Conservation (phyloP, 371 early-diverging fungal species). For the Actinomortierella ambigua region DNA sequence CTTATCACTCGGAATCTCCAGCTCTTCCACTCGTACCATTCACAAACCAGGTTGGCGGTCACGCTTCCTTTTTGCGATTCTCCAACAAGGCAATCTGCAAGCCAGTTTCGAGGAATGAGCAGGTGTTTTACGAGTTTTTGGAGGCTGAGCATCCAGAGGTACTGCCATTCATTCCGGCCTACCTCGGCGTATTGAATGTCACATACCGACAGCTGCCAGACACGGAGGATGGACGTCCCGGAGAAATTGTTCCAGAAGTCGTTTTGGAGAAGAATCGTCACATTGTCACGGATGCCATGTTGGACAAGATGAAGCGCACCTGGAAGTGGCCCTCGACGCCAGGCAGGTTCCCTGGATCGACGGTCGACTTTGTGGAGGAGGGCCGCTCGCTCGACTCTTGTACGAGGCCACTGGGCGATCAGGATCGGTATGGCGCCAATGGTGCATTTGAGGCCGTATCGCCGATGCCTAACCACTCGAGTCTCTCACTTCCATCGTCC, state of each 20-base stretch:
- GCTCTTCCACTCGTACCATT: conserved; percentile 69
- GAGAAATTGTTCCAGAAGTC: conserved; percentile 64
- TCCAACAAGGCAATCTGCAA: conserved; percentile 88
- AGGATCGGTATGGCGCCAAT: conserved; percentile 3
- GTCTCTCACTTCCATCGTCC: conserved; percentile 24
- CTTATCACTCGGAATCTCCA: conserved; percentile 46
- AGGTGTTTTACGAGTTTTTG: conserved; percentile 87
- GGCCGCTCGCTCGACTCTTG: conserved; percentile 31
- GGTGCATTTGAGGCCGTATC: conserved; percentile 16
- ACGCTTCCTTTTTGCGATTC: conserved; percentile 84
- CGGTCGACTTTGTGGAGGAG: conserved; percentile 43
- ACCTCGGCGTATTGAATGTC: conserved; percentile 93
- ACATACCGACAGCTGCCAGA: conserved; percentile 64
- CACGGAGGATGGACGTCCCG: conserved; percentile 38
- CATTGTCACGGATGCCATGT: conserved; percentile 71
- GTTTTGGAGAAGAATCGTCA: conserved; percentile 83
- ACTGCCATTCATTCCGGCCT: conserved; percentile 86
- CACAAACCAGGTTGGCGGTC: conserved; percentile 83
- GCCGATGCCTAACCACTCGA: conserved; percentile 36
- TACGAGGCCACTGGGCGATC: not conserved
- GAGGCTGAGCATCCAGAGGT: conserved; percentile 80
- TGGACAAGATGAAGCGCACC: conserved; percentile 48
- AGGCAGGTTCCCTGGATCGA: conserved; percentile 43
- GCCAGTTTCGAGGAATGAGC: conserved; percentile 82
- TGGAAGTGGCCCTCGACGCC: conserved; percentile 48